Evolutionary conservation across 768 basidiomycete genomes (phyloP).

Genomic region (Boletus coccyginus): DNA sequence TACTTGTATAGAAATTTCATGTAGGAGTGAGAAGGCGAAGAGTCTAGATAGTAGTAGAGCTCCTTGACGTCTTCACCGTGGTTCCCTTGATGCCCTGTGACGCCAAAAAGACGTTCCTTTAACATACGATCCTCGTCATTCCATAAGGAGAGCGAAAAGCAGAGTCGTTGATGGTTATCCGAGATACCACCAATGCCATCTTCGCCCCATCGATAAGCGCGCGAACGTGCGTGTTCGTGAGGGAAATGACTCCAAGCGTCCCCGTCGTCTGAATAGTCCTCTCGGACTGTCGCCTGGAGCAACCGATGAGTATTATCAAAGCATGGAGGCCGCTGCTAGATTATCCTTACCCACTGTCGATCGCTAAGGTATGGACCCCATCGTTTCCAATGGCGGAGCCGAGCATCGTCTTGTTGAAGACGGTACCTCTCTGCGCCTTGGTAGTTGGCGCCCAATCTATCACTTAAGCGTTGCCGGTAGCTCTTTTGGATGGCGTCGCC

Average conservation of each 20-base stretch:
- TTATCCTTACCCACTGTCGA: slow-evolving; percentile 83
- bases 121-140: slow-evolving; percentile 92
- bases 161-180: slow-evolving; percentile 94
- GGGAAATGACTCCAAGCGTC: slow-evolving; percentile 97
- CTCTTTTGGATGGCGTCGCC: slow-evolving; percentile 22
- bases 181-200: slow-evolving; percentile 97
- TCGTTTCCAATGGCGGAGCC: slow-evolving; percentile 92
- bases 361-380: slow-evolving; percentile 99
- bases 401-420: slow-evolving; percentile 76
- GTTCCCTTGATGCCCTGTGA: slow-evolving; percentile 96
- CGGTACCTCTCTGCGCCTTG: slow-evolving; percentile 80
- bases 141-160: slow-evolving; percentile 90
- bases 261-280: slow-evolving; percentile 96
- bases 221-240: slow-evolving; percentile 87
- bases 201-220: slow-evolving; percentile 98
- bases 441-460: slow-evolving; percentile 67
- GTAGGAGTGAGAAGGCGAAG: slow-evolving; percentile 98
- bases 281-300: slow-evolving; percentile 89
- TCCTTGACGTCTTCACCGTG: slow-evolving; percentile 99
- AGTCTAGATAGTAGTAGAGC: slow-evolving; percentile 97
- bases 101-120: slow-evolving; percentile 95
- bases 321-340: neutral
- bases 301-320: slow-evolving; percentile 14
- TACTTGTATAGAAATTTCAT: slow-evolving; percentile 99
- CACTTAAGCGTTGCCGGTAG: slow-evolving; percentile 65